Percentiles rank a stretch among this genome's conserved stretches.
These are phyloP conservation scores for Chalciporus pseudorubinellus DNA, from an alignment of 768 basidiomycete species.

Conservation along the genomic window DNA sequence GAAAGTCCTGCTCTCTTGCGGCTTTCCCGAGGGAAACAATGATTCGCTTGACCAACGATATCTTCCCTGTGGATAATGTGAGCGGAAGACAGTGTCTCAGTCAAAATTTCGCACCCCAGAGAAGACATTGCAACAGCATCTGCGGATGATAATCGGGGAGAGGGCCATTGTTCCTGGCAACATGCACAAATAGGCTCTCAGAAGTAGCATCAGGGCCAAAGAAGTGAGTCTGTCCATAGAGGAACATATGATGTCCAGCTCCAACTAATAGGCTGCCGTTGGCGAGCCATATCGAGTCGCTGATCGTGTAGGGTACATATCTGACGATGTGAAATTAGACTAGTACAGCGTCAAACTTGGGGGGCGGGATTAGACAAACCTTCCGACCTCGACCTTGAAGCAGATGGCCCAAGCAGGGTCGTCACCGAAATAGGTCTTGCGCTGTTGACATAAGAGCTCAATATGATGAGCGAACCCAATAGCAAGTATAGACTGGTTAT, in stretches of 20 bases:
- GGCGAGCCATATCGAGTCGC: constrained; percentile 89
- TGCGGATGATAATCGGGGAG: constrained; percentile 92
- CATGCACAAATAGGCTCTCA: constrained; percentile 74
- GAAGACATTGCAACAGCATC: constrained; percentile 84
- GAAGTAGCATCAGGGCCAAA: constrained; percentile 21
- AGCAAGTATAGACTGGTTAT: constrained; percentile 86
- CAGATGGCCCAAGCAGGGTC: constrained; percentile 77
- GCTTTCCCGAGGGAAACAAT: constrained; percentile 61
- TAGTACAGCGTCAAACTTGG: background rate
- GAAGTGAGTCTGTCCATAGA: constrained; percentile 57
- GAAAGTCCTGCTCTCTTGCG: constrained; percentile 13
- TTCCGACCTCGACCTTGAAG: constrained; percentile 64
- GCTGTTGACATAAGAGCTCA: constrained; percentile 87
- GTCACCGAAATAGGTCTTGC: constrained; percentile 87
- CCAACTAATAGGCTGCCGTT: constrained; percentile 80
- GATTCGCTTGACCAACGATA: constrained; percentile 81
- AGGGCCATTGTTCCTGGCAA: constrained; percentile 81
- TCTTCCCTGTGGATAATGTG: constrained; percentile 55
- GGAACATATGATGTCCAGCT: constrained; percentile 78
- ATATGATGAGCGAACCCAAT: constrained; percentile 80
- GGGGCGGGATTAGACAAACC: constrained; percentile 43
- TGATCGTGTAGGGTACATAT: constrained; percentile 74
- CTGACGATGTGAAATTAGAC: constrained; percentile 36
- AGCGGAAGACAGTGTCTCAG: background rate
- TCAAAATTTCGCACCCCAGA: constrained; percentile 68